These are phyloP conservation scores for Trichoderma endophyticum DNA, from an alignment of 2,329 filamentous ascomycete species.

Conservation along the genomic window DNA sequence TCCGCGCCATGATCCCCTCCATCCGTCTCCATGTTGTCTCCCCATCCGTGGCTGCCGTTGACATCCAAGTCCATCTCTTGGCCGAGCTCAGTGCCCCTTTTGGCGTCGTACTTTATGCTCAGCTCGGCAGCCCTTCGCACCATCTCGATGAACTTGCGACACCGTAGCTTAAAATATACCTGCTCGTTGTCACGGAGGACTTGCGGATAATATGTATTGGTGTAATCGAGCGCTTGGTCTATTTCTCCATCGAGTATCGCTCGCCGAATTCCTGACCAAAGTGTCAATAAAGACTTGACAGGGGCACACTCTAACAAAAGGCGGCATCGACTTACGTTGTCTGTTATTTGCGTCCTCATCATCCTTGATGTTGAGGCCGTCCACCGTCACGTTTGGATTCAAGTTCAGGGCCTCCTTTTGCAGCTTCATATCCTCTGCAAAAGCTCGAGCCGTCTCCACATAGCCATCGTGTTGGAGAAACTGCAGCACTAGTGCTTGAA, in stretches of 20 bases:
- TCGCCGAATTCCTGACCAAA: constrained; percentile 67
- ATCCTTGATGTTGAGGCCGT: constrained; percentile 66
- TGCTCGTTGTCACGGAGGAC: constrained; percentile 78
- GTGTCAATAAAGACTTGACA: neutral
- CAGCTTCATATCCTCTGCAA: constrained; percentile 73
- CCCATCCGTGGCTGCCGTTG: constrained; percentile 41
- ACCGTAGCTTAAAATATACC: constrained; percentile 83
- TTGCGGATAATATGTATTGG: constrained; percentile 71
- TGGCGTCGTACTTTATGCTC: constrained; percentile 45
- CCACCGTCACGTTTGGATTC: constrained; percentile 50
- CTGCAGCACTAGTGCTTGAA: constrained; percentile 78
- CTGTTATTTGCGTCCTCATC: constrained; percentile 83
- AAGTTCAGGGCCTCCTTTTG: constrained; percentile 69
- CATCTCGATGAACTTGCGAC: constrained; percentile 94
- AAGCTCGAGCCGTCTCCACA: constrained; percentile 85
- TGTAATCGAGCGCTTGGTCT: constrained; percentile 82
- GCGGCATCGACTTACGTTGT: constrained; percentile 61
- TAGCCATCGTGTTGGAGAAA: constrained; percentile 95
- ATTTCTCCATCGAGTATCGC: constrained; percentile 91
- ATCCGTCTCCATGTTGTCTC: constrained; percentile 56
- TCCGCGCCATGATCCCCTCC: constrained; percentile 37
- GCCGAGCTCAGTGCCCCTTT: constrained; percentile 43
- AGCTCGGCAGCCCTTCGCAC: constrained; percentile 71
- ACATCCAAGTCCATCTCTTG: constrained; percentile 57
- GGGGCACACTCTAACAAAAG: neutral